phyloP scores from a whole-genome alignment of 164 flowering plant genomes.

The Malania oleifera region DNA sequence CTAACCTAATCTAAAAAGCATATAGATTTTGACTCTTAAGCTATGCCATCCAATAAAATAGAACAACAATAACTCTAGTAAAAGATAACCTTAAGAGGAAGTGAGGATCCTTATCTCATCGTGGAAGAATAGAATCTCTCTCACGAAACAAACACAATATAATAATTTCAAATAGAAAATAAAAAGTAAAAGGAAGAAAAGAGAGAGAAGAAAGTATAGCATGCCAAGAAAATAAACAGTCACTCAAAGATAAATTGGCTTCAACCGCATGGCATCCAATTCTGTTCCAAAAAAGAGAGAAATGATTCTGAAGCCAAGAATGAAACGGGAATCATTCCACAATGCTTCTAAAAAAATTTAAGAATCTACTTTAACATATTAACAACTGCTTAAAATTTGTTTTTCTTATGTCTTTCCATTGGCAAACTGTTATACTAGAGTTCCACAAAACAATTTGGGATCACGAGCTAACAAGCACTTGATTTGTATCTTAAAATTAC shows the following conservation, averaged over 20 bases:
- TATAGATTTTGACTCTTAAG: too few relatives aligned
- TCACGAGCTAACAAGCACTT: too few relatives aligned
- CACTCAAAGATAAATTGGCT: neutral
- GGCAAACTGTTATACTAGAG: too few relatives aligned
- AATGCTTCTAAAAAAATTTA: neutral
- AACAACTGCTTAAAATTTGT: too few relatives aligned
- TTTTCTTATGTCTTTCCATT: too few relatives aligned
- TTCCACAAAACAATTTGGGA: too few relatives aligned
- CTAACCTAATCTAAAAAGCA: too few relatives aligned
- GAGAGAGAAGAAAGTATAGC: conserved; percentile 9
- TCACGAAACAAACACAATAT: conserved; percentile 6
- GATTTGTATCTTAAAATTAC: too few relatives aligned
- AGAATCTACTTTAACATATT: neutral
- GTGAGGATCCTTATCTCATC: too few relatives aligned
- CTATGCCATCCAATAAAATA: too few relatives aligned
- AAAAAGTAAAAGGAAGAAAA: neutral
- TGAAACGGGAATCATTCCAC: neutral
- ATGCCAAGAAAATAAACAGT: conserved; percentile 11
- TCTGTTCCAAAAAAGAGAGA: neutral
- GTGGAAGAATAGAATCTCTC: neutral
- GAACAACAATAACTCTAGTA: too few relatives aligned
- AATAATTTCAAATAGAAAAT: conserved; percentile 14
- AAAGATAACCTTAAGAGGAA: neutral
- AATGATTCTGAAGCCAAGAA: neutral
- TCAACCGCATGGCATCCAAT: conserved; percentile 12